Conservation (phyloP, 2,329 filamentous ascomycete genomes). For the Metarhizium album region DNA sequence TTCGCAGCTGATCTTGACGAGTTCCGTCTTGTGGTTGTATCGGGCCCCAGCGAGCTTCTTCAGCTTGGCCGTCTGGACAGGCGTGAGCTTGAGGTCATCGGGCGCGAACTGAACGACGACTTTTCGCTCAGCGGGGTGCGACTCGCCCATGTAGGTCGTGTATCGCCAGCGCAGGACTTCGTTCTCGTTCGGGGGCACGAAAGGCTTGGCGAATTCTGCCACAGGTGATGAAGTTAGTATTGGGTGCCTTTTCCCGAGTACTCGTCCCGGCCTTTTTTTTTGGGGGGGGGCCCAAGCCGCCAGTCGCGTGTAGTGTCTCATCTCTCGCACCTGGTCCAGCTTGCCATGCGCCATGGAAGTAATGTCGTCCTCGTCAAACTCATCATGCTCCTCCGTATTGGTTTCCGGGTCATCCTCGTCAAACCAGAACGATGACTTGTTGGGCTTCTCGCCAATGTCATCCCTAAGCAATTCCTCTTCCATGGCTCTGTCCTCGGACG, state of each 20-base stretch:
- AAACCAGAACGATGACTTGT: slow-evolving; percentile 35
- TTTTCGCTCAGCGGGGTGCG: slow-evolving; percentile 84
- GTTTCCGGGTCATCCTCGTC: slow-evolving; percentile 37
- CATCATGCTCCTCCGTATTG: slow-evolving; percentile 42
- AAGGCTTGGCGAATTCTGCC: slow-evolving; percentile 75
- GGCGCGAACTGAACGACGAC: slow-evolving; percentile 86
- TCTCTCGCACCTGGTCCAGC: slow-evolving; percentile 77
- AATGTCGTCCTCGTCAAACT: slow-evolving; percentile 75
- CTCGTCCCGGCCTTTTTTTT: no score
- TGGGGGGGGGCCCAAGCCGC: slow-evolving; percentile 60
- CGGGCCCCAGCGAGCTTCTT: slow-evolving; percentile 77
- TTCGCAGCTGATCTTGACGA: slow-evolving; percentile 86
- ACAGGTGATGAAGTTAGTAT: not conserved
- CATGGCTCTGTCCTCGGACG: slow-evolving; percentile 20
- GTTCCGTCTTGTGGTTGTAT: slow-evolving; percentile 74
- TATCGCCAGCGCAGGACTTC: slow-evolving; percentile 87
- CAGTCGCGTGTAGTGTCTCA: slow-evolving; percentile 77
- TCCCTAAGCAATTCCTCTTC: slow-evolving; percentile 20
- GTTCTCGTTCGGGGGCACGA: slow-evolving; percentile 54
- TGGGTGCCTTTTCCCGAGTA: no score
- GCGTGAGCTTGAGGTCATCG: slow-evolving; percentile 57
- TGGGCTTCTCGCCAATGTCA: slow-evolving; percentile 22
- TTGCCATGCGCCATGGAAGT: slow-evolving; percentile 74
- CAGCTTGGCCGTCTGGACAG: slow-evolving; percentile 64
- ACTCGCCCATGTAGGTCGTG: slow-evolving; percentile 91